phyloP scores from a whole-genome alignment of 257 asterid species.

The Asclepias syriaca region DNA sequence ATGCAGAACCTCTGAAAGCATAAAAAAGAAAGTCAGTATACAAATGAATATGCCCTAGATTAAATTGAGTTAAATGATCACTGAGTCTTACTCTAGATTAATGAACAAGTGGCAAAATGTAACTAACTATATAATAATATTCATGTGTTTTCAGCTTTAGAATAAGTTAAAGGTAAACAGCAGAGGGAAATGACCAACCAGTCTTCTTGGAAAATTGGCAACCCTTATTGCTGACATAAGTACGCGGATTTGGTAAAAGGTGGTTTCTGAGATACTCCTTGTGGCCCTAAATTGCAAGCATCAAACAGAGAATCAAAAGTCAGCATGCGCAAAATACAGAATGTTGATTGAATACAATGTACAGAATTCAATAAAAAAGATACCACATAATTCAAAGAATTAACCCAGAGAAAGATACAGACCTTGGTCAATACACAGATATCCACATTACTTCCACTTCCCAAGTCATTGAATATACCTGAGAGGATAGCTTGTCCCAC shows the following conservation, averaged over 20 bases:
- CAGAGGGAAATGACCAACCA: conserved; percentile 44
- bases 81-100: too few relatives aligned
- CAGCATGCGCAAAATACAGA: not conserved
- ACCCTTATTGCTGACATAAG: conserved; percentile 68
- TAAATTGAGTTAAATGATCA: too few relatives aligned
- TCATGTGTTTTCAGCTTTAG: not conserved
- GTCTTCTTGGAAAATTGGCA: conserved; percentile 72
- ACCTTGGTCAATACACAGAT: conserved; percentile 89
- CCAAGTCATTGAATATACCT: conserved; percentile 89
- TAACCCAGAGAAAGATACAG: conserved; percentile 7
- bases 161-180: conserved; percentile 12
- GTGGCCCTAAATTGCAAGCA: conserved; percentile 46
- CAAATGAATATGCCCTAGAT: not conserved
- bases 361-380: conserved; percentile 6
- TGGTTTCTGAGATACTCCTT: conserved; percentile 76
- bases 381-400: not conserved
- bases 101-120: not conserved
- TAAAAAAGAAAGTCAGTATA: not conserved
- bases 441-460: conserved; percentile 98
- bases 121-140: not conserved
- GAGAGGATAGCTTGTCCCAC: conserved; percentile 92
- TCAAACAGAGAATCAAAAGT: not conserved
- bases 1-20: conserved; percentile 62
- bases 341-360: not conserved
- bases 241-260: conserved; percentile 76